Evolutionary conservation across 495 filamentous ascomycete species (phyloP), one percentile per base, ranked within the genome.

Genomic region (Neurospora hispaniola): DNA sequence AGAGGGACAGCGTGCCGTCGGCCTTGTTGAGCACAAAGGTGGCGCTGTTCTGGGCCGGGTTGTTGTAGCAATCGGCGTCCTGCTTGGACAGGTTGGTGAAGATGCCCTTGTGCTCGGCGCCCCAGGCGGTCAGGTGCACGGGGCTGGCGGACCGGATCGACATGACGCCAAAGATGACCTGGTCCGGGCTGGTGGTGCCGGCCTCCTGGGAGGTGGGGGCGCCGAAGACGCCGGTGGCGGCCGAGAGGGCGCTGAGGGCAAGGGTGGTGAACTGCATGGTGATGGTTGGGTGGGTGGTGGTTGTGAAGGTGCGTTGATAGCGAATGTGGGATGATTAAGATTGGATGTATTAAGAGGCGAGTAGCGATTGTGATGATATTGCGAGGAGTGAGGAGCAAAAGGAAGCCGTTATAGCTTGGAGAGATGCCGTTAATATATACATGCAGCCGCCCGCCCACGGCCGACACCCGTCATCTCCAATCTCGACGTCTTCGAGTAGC

Each of bases 1-100:
- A 87, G 59, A 88, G 84, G 75, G 75, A 84, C 40, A 88, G 81
- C 43, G 79, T 80, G 38, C 80, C 83, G 70, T 87, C 79, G 46
- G 46, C 46, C 46, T 54, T 54, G 27, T 82, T 71, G 62, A 88
- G 79, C 77, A 81, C 84, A 79, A 88, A 86, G 31, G 82, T 87
- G 44, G 86, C 86, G 38, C 81, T 77, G 46, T 76, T 74, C 20
- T 80, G 71, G n/a, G 78, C 70, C 23, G 80, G 77, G 39, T 79
- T 82, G 39, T 81, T 73, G 75, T 66, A 20, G 72, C 86, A 88
- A 71, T 82, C 80, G 68, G 86, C 85, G 71, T 82, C 79, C 75
- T 84, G 81, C 20, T 68, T 75, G 23, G 79, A 75, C 35, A 85
- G 80, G 72, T 82, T 79, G 59, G 84, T 76, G 73, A 85, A 82